Evolutionary conservation across 2,329 filamentous ascomycete species (phyloP).

Genomic region (Trichophyton simii): DNA sequence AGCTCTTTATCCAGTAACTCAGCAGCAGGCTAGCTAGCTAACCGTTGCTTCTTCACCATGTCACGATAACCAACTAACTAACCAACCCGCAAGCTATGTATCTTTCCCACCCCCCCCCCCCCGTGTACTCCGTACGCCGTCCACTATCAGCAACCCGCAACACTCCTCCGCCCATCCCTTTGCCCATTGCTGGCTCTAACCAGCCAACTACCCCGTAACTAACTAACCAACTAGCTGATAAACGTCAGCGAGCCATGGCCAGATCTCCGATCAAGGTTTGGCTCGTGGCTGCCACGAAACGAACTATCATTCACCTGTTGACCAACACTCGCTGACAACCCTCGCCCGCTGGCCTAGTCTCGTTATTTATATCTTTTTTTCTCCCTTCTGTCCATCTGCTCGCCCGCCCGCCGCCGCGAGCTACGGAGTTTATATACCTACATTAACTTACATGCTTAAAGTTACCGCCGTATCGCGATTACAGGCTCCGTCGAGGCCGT

Average conservation of each 20-base stretch:
- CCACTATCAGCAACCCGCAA: too few relatives aligned
- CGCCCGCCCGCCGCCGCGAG: too few relatives aligned
- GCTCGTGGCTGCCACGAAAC: slow-evolving; percentile 4
- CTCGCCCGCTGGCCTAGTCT: background rate
- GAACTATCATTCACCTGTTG: background rate
- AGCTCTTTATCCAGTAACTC: background rate
- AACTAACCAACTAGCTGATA: background rate
- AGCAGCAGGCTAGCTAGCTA: background rate
- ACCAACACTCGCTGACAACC: background rate
- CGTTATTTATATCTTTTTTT: background rate
- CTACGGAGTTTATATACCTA: too few relatives aligned
- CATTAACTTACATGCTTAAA: too few relatives aligned
- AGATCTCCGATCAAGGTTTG: slow-evolving; percentile 3
- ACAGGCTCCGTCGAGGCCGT: background rate
- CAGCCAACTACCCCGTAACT: too few relatives aligned
- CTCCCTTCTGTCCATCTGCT: background rate
- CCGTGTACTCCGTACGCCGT: too few relatives aligned
- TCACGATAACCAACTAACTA: too few relatives aligned
- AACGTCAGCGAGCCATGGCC: background rate
- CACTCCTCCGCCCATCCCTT: too few relatives aligned
- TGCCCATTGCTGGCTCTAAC: too few relatives aligned
- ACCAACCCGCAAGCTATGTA: too few relatives aligned
- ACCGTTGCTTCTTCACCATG: too few relatives aligned
- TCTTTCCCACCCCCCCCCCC: too few relatives aligned
- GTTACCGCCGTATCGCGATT: background rate